Evolutionary conservation across 768 basidiomycete species (phyloP).

Genomic region (Tephrocybe sp.): DNA sequence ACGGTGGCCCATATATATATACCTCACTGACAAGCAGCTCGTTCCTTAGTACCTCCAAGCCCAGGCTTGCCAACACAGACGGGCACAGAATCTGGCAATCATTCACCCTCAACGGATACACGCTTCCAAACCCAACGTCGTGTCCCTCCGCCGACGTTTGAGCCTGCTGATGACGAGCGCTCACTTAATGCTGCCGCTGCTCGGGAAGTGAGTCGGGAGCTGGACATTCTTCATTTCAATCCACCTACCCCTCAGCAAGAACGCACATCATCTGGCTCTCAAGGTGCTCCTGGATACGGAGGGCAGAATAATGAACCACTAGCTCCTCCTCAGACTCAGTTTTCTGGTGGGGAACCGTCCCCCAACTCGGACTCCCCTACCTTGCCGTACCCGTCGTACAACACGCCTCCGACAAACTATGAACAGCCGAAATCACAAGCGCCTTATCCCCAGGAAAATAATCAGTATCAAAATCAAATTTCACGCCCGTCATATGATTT

Average conservation of each 20-base stretch:
- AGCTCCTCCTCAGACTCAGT: conserved; percentile 40
- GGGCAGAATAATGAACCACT: conserved; percentile 15
- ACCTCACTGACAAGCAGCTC: too few species aligned
- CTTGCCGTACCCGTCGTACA: conserved; percentile 19
- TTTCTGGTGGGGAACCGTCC: conserved; percentile 36
- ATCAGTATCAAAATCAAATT: background rate
- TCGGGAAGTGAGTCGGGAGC: conserved; percentile 62
- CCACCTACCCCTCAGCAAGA: conserved; percentile 20
- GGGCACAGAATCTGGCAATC: background rate
- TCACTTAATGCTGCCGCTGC: conserved; percentile 68
- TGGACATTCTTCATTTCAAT: conserved; percentile 51
- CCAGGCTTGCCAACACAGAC: conserved; percentile 3
- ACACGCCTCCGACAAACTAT: conserved; percentile 13
- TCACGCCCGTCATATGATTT: conserved; percentile 2
- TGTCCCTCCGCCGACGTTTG: conserved; percentile 39
- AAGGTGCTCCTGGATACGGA: conserved; percentile 11
- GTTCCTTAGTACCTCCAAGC: background rate
- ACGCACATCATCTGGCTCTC: conserved; percentile 17
- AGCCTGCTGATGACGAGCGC: conserved; percentile 47
- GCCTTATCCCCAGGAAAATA: background rate
- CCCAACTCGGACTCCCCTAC: conserved; percentile 28
- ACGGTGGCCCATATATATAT: background rate
- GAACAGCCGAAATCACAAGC: background rate
- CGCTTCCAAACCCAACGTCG: conserved; percentile 21
- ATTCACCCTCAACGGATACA: conserved; percentile 8